Base-by-base conservation (phyloP, 495 filamentous ascomycete genomes). In the Tetracladium marchalianum region DNA sequence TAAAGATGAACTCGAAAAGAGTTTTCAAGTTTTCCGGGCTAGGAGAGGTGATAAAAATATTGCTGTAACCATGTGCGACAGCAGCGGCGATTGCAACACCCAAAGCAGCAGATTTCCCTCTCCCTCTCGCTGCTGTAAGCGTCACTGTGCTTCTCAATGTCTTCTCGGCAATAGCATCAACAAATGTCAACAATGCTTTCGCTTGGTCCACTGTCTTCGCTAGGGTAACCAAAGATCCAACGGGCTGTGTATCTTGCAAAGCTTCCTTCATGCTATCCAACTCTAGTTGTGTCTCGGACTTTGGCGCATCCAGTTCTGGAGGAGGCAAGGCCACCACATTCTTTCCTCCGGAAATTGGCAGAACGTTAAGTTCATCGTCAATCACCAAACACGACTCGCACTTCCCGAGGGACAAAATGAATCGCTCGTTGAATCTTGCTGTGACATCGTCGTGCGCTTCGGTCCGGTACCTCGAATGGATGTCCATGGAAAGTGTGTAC, bases 21-120 rank as follows among this genome's bases (percentile, higher is more conserved):
- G 93, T 97, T 67, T 97, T 97, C 68, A 99, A 73, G 65, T 97
- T 99, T 69, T 97, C 93, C 1, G 93, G 93, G 51, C 86, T 95
- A 12, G 93, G 93, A 17, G 93, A 99, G 2, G 93, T 99, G 59
- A 99, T 95, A 70, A 99, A 99, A 56, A 99, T 93, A 61, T 99
- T 99, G 67, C 87, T 94, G 60, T 99, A 99, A 15, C 93, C 93
- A 57, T 96, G 85, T 0, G 90, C 90, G 46, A 97, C 73, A 11
- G 93, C 93, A 8, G 93, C 88, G 34, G 93, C 89, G 48, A 99
- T 85, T 12, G 93, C 86, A 44, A 99, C 78, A 58, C 93, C 93
- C 52, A 97, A 72, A 32, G 90, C 90, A 31, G 93, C 93, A 15
- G 92, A 97, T 67, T 99, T 99, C 62, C 93, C 93, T 56, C 93